phyloP scores from a whole-genome alignment of 2,329 filamentous ascomycete species.

The Dactylella cylindrospora region DNA sequence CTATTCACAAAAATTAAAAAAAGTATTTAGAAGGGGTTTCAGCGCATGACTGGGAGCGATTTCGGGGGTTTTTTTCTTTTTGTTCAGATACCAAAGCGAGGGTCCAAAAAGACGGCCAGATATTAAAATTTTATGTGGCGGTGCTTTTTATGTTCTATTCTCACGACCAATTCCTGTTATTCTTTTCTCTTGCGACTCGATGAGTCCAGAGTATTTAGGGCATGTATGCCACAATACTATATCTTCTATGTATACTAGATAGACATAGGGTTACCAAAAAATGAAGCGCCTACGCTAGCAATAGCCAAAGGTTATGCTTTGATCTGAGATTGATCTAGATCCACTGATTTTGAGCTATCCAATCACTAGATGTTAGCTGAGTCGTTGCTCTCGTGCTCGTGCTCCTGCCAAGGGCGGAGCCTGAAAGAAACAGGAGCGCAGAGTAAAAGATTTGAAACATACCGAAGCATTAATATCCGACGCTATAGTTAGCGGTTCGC shows the following conservation, averaged over 20 bases:
- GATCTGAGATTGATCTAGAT: no score
- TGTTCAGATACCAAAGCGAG: background rate
- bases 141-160: background rate
- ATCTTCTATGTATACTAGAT: constrained; percentile 16
- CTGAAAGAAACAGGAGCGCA: no score
- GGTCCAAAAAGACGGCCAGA: background rate
- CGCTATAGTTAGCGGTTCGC: no score
- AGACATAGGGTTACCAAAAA: background rate
- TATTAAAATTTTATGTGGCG: constrained; percentile 2
- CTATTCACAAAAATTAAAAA: constrained; percentile 13
- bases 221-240: background rate
- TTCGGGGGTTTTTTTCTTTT: constrained; percentile 1
- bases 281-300: constrained; percentile 1
- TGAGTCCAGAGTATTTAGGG: no score
- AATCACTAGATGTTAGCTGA: no score
- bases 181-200: no score
- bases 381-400: no score
- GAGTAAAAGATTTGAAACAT: no score
- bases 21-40: constrained; percentile 21
- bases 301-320: background rate
- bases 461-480: no score
- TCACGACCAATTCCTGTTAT: background rate
- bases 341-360: no score
- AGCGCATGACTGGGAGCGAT: constrained; percentile 6
- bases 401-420: no score